A percentile compares a stretch with the other conserved stretches of the same genome.
Conservation (phyloP, 352 stramenopile species). For the Globisporangium rhizosaccharum region DNA sequence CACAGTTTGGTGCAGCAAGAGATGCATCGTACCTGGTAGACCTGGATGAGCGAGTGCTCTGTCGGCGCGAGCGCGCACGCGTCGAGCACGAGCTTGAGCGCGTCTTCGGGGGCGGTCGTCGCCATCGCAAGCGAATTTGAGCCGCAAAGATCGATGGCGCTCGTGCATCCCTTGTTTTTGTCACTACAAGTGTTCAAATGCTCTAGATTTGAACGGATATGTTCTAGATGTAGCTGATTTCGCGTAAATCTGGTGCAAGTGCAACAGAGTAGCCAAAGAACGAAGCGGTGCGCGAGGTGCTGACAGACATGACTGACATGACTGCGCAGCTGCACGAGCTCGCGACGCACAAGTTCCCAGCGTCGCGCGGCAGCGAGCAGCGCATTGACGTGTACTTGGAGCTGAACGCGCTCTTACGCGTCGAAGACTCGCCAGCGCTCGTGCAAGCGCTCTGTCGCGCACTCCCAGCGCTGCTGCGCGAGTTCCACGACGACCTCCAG, state of each 20-base stretch:
- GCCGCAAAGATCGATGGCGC: too few species aligned
- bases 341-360: conserved; percentile 25
- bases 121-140: conserved; percentile 9
- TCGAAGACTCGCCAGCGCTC: conserved; percentile 47
- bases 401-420: conserved; percentile 47
- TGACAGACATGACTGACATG: neutral
- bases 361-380: conserved; percentile 27
- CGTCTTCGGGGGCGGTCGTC: conserved; percentile 34
- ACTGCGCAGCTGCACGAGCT: conserved; percentile 25
- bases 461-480: conserved; percentile 28
- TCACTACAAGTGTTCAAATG: too few species aligned
- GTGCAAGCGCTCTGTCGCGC: conserved; percentile 33
- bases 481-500: conserved; percentile 45
- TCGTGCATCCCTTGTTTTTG: too few species aligned
- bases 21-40: conserved; percentile 34
- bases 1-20: neutral
- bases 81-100: conserved; percentile 58
- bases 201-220: too few species aligned
- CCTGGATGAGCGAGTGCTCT: conserved; percentile 47
- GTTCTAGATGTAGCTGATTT: too few species aligned
- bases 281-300: neutral
- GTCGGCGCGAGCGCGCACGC: conserved; percentile 42
- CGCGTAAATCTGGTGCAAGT: too few species aligned
- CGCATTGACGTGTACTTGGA: conserved; percentile 48
- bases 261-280: neutral